Base-by-base conservation (phyloP, 495 filamentous ascomycete genomes). In the Neurospora tetraspora region DNA sequence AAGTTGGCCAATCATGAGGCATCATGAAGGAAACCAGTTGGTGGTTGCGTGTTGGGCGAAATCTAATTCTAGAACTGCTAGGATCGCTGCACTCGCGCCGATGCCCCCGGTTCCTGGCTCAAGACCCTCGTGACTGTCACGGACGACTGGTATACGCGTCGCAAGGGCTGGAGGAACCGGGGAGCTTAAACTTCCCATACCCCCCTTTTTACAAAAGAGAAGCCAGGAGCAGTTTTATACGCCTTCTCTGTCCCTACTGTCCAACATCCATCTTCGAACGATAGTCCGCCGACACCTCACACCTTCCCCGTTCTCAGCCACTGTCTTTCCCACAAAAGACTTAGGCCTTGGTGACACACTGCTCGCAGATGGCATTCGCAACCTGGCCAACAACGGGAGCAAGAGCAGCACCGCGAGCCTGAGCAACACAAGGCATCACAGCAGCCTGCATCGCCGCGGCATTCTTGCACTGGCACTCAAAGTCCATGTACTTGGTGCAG, bases 381-480 rank as follows among this genome's bases (percentile, higher is more conserved):
- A 71, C 69, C 39, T 72, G 59, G 12, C 71, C 71, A 34, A 75
- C 74, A 0, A 71, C 39, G 2, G 69, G 71, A 16, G 71, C 74
- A 37, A 23, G 69, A 23, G 72, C 39, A 18, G 53, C 47, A 23
- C 71, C 74, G n/a, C 71, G 73, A 5, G 69, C 69, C 8, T 37
- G 12, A 10, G 65, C 53, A 5, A 75, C 71, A 42, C 74, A 73
- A 11, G 74, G 74, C 69, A 69, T 73, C 20, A 73, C 74, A 16
- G 71, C 69, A 7, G 68, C 47, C 59, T 72, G 71, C 74, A 75
- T 72, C 16, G 71, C 69, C 5, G 74, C 37, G 27, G 71, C 71
- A 45, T 69, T 37, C 37, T 68, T 69, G 71, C 74, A 75, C 68
- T 75, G 74, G 59, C 74, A 75, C 18, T 47, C 74, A 71, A 75